Percentiles rank a stretch among this genome's conserved stretches.
Conservation (phyloP, 768 basidiomycete species). For the Leccinum obscurum region DNA sequence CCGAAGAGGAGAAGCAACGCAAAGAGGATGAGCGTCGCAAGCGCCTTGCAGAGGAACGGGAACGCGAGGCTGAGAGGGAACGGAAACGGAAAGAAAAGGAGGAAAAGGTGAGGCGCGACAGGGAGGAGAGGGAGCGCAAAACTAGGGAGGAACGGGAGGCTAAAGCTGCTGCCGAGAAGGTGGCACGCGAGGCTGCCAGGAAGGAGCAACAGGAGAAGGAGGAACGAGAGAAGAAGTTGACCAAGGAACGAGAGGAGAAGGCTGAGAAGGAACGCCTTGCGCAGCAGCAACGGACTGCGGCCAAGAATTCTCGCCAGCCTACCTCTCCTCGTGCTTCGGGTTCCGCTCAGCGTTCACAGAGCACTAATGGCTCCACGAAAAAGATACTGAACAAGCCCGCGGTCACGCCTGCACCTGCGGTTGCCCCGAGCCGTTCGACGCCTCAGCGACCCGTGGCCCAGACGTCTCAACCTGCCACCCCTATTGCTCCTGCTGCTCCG, state of each 20-base stretch:
- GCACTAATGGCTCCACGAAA: constrained; percentile 52
- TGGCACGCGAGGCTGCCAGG: constrained; percentile 36
- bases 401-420: constrained; percentile 30
- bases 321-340: constrained; percentile 53
- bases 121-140: constrained; percentile 65
- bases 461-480: constrained; percentile 48
- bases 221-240: constrained; percentile 66
- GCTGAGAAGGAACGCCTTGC: constrained; percentile 46
- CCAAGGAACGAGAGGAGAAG: constrained; percentile 64
- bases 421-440: constrained; percentile 37
- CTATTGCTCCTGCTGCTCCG: constrained; percentile 28
- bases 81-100: constrained; percentile 74
- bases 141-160: constrained; percentile 65
- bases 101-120: constrained; percentile 54
- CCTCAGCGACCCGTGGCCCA: constrained; percentile 38
- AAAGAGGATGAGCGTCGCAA: constrained; percentile 85
- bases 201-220: constrained; percentile 56
- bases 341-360: constrained; percentile 48
- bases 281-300: constrained; percentile 52
- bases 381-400: constrained; percentile 58
- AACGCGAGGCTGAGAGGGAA: constrained; percentile 75
- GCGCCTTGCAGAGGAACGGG: constrained; percentile 76
- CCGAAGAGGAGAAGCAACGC: constrained; percentile 79
- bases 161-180: constrained; percentile 50
- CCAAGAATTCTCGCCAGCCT: constrained; percentile 48